Base-by-base conservation (phyloP, 352 stramenopile species). In the Globisporangium nunn region DNA sequence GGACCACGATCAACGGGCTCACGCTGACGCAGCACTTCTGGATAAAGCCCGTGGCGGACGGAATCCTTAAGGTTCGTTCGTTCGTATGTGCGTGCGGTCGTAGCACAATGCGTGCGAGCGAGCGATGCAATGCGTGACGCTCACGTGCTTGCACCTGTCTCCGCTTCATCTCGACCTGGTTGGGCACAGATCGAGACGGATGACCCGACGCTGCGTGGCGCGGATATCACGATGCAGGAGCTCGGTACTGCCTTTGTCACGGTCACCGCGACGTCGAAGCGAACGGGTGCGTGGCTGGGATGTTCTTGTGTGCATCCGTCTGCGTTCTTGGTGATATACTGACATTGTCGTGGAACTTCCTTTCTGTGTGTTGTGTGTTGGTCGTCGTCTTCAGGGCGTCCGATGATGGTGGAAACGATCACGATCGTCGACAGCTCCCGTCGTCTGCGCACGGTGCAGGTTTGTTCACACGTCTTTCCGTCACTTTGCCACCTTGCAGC, bases 21-120 rank as follows among this genome's bases (percentile, higher is more conserved):
- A 92, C 85, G 1, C 82, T 84, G 37, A 95, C 80, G 56, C 82
- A 93, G 70, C 83, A 95, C 67, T 93, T 84, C 56, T 95, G 85
- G 85, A 91, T 95, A 64, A 89, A 87, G 50, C 82, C 85, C 17
- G 82, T 91, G n/a, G 76, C 85, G 4, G 85, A 95, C 61, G 81
- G 85, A 23, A 93, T 95, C 52, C 59, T 91, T 43, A 95, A 95
- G 70, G 74, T 78, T 52, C 28, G 18, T 11, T 56, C 28, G 23
- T 35, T 11, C 43, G 18, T 12, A n/a, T 53, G 30, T 3, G 7
- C 35, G 35, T 14, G 35, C 7, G 11, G 35, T 41, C 3, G 35
- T n/a, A 4, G 45, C 28, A 46, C n/a, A 11, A 3, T 11, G 4
- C 6, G 15, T 28, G 43, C n/a, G 18, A 14, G 23, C 23, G 23